Evolutionary conservation across 2,329 filamentous ascomycete species (phyloP), one percentile per base, ranked within the genome.

Genomic region (Escovopsis sp.): DNA sequence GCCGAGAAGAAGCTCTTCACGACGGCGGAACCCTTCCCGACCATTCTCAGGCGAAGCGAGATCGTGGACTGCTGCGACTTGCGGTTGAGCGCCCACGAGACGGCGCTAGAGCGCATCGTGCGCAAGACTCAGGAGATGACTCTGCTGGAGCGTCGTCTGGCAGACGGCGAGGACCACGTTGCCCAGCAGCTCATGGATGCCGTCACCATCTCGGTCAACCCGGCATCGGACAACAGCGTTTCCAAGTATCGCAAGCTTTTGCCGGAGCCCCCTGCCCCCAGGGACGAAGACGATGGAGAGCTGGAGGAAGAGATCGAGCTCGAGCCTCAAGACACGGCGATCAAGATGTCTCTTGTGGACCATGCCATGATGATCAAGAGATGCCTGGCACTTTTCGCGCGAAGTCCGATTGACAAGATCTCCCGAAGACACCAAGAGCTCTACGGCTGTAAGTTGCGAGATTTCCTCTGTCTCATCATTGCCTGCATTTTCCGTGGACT

Each of bases 81-180:
- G 14, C 70, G 70, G 10, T 67, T 95, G 24, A 74, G 73, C 29
- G 79, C 88, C 7, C 68, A 91, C 44, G 83, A 95, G 60, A 88
- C 86, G n/a, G 89, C 83, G 0, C 69, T 96, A 46, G 89, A 96
- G 58, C 79, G 89, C 13, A 89, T 91, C 29, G 81, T 85, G 51
- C 78, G 88, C 45, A 95, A 95, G 66, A 94, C 89, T 1, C 76
- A 84, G 44, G 89, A 96, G 60, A 75, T 96, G 65, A 68, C 76
- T 2, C 62, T 72, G 1, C 66, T 94, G 1, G 86, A 94, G 57
- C 84, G 81, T 57, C 78, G 79, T 39, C 69, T 89, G 8, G 64
- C 70, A 1, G 79, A 84, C 16, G 82, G 81, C 5, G 84, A 89
- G 43, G 77, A 85, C 31, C 74, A 79, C 8, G 74, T 76, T 35